Conservation (phyloP, 2,329 filamentous ascomycete species). For the Septoria linicola region DNA sequence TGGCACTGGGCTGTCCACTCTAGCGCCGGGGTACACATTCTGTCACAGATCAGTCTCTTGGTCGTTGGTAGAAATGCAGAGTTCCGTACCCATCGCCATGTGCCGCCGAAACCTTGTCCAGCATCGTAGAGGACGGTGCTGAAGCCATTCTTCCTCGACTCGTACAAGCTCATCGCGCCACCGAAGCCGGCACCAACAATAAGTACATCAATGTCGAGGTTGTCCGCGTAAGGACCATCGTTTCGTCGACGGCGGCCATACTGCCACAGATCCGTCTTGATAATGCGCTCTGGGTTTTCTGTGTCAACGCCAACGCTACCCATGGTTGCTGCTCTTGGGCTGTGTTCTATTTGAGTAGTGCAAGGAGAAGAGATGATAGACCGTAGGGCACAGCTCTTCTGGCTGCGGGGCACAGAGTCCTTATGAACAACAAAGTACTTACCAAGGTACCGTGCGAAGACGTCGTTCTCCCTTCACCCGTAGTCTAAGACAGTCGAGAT, state of each 20-base stretch:
- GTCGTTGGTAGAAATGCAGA: background rate
- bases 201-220: slow-evolving; percentile 34
- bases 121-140: slow-evolving; percentile 36
- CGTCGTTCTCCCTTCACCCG: no score
- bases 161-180: slow-evolving; percentile 45
- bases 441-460: no score
- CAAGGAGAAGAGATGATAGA: background rate
- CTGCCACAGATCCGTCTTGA: slow-evolving; percentile 31
- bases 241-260: slow-evolving; percentile 26
- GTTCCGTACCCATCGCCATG: slow-evolving; percentile 35
- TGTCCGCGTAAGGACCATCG: slow-evolving; percentile 32
- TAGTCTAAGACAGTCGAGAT: no score
- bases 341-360: background rate
- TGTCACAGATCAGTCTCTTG: background rate
- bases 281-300: slow-evolving; percentile 26
- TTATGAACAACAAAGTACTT: no score
- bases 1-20: slow-evolving; percentile 43
- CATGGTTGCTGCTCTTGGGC: slow-evolving; percentile 16
- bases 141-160: slow-evolving; percentile 39
- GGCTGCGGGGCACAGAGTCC: no score
- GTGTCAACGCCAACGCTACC: slow-evolving; percentile 22
- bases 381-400: no score
- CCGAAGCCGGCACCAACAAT: slow-evolving; percentile 46
- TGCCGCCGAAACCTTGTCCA: slow-evolving; percentile 37
- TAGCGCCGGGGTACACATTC: slow-evolving; percentile 42